phyloP scores from a whole-genome alignment of 805 yeast species.

The Kuraishia molischiana region DNA sequence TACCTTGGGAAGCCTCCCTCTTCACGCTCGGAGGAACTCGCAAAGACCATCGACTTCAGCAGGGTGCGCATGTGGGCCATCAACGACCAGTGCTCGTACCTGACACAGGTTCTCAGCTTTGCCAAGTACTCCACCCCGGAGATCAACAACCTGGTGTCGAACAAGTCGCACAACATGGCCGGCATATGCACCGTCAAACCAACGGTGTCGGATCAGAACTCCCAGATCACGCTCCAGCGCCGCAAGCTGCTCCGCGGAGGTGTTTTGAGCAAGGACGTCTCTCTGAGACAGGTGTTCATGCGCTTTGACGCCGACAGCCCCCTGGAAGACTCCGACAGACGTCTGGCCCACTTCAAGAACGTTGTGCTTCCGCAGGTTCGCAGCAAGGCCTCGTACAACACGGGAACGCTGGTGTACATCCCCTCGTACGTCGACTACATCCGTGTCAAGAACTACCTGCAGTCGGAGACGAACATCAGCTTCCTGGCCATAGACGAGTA shows the following conservation, averaged over 20 bases:
- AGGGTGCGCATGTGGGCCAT: constrained; percentile 89
- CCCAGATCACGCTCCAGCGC: constrained; percentile 58
- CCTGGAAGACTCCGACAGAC: constrained; percentile 63
- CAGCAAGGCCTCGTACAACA: constrained; percentile 50
- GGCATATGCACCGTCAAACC: constrained; percentile 55
- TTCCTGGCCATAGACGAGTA: constrained; percentile 80
- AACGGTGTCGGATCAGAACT: constrained; percentile 29
- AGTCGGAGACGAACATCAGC: constrained; percentile 48
- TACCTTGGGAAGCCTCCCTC: constrained; percentile 71
- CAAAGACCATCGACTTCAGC: constrained; percentile 50
- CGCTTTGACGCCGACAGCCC: constrained; percentile 54
- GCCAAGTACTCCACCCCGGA: constrained; percentile 76
- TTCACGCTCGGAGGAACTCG: constrained; percentile 41
- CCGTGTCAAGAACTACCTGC: constrained; percentile 63
- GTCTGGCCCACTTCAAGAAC: constrained; percentile 74
- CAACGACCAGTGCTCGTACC: constrained; percentile 62
- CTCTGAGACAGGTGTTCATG: constrained; percentile 59
- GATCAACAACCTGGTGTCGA: constrained; percentile 50
- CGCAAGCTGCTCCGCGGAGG: constrained; percentile 17
- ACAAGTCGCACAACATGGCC: constrained; percentile 40
- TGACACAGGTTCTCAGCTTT: constrained; percentile 74
- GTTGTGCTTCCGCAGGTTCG: constrained; percentile 64
- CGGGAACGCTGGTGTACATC: constrained; percentile 71
- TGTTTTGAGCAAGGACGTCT: constrained; percentile 25
- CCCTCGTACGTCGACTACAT: constrained; percentile 85